Percentiles rank a stretch among this genome's conserved stretches.
Evolutionary conservation across 192 early-diverging fungal species (phyloP).

Genomic region (Tieghemiomyces parasiticus): DNA sequence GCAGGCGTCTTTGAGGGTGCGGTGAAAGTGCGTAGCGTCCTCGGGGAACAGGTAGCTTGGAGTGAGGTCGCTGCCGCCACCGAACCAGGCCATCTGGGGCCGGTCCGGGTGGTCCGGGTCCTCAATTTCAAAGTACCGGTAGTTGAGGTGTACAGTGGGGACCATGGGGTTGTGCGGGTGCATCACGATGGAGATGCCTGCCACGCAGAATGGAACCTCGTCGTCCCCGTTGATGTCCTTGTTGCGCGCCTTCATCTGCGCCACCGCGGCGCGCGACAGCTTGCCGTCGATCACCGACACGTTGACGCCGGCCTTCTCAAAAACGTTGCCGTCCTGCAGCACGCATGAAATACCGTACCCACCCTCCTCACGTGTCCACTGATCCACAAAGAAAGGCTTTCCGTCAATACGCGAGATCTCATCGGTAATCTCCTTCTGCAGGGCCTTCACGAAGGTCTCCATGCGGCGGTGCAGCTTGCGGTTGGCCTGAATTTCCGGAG

Average conservation of each 20-base stretch:
- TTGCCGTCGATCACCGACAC: constrained; percentile 79
- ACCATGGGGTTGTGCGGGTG: constrained; percentile 92
- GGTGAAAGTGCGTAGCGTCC: constrained; percentile 90
- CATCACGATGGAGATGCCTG: constrained; percentile 82
- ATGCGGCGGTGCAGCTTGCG: constrained; percentile 35
- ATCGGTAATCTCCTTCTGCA: constrained; percentile 63
- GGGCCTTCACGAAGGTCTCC: constrained; percentile 57
- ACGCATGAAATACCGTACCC: constrained; percentile 88
- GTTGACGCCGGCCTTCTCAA: constrained; percentile 96
- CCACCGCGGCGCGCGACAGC: constrained; percentile 54
- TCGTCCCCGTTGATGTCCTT: constrained; percentile 40
- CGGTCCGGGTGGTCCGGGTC: constrained; percentile 35
- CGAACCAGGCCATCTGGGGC: constrained; percentile 84
- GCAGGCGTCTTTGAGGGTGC: constrained; percentile 79
- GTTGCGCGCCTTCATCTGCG: constrained; percentile 83
- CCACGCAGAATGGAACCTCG: constrained; percentile 67
- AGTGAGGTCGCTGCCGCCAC: constrained; percentile 91
- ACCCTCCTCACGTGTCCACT: constrained; percentile 81
- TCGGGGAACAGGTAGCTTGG: constrained; percentile 81
- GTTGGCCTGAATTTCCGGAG: not conserved
- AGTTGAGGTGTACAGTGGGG: constrained; percentile 96
- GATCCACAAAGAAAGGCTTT: constrained; percentile 52
- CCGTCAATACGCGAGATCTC: constrained; percentile 47
- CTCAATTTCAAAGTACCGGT: constrained; percentile 89
- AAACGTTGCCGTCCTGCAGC: constrained; percentile 78